phyloP scores from a whole-genome alignment of 75 land plant genomes.

The Pinus taeda region DNA sequence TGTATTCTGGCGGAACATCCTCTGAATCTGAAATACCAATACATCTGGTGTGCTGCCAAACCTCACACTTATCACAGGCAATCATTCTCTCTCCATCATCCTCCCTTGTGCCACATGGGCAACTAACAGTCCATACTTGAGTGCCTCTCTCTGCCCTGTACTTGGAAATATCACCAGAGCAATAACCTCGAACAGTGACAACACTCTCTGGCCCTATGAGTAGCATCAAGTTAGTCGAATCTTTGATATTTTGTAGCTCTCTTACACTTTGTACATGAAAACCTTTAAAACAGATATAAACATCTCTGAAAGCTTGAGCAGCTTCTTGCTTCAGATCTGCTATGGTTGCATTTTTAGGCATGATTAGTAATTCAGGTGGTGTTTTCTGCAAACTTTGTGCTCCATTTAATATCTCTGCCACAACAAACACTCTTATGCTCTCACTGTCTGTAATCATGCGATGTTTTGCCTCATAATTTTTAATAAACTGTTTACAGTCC shows the following conservation, averaged over 20 bases:
- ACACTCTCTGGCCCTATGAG: conserved; percentile 30
- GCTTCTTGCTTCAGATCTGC: conserved; percentile 76
- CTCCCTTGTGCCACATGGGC: conserved; percentile 82
- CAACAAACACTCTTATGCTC: conserved; percentile 37
- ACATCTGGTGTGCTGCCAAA: conserved; percentile 96
- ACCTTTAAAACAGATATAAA: conserved; percentile 42
- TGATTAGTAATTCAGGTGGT: conserved; percentile 73
- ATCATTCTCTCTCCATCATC: conserved; percentile 98
- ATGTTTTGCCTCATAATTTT: conserved; percentile 41
- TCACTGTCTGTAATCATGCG: not conserved
- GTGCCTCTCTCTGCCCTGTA: conserved; percentile 74
- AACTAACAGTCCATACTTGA: conserved; percentile 84
- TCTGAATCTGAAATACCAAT: conserved; percentile 57
- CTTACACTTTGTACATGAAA: conserved; percentile 40
- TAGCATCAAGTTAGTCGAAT: conserved; percentile 23
- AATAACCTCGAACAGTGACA: conserved; percentile 56
- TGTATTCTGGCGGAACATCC: conserved; percentile 57
- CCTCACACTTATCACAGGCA: conserved; percentile 84
- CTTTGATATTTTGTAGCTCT: conserved; percentile 28
- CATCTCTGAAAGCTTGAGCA: conserved; percentile 67
- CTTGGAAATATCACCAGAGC: conserved; percentile 28
- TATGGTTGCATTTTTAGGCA: conserved; percentile 61
- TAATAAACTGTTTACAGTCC: conserved; percentile 95
- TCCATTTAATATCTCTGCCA: conserved; percentile 49
- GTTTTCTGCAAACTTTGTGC: conserved; percentile 20